Conservation (phyloP, 345 rosid genomes). For the Gossypium turneri region DNA sequence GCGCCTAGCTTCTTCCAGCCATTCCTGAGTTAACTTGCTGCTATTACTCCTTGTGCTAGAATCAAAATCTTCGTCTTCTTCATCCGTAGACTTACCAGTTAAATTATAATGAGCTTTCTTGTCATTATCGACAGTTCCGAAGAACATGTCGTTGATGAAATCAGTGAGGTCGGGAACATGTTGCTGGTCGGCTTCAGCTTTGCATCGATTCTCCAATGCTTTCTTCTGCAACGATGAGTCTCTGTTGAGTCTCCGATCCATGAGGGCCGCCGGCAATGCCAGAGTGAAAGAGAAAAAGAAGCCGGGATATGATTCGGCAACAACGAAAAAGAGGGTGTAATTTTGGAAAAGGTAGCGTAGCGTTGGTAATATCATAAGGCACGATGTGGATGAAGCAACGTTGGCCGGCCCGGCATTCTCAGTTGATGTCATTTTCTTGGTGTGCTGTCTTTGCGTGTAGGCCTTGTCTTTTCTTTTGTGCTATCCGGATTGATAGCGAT, state of each 20-base stretch:
- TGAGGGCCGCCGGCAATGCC: background rate
- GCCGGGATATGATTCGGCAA: background rate
- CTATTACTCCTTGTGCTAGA: slow-evolving; percentile 54
- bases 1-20: slow-evolving; percentile 58
- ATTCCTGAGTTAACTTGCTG: slow-evolving; percentile 49
- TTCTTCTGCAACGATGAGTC: slow-evolving; percentile 31
- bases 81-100: slow-evolving; percentile 24
- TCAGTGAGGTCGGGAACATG: slow-evolving; percentile 51
- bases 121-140: slow-evolving; percentile 33
- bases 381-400: slow-evolving; percentile 3
- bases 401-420: slow-evolving; percentile 15
- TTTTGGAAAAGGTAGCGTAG: background rate
- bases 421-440: background rate
- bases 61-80: slow-evolving; percentile 40
- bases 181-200: slow-evolving; percentile 18
- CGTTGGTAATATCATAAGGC: slow-evolving; percentile 13
- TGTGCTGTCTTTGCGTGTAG: background rate
- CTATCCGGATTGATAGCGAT: background rate
- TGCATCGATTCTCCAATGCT: slow-evolving; percentile 17
- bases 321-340: background rate
- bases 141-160: slow-evolving; percentile 70
- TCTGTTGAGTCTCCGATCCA: slow-evolving; percentile 29
- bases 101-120: slow-evolving; percentile 38
- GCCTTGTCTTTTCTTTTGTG: background rate
- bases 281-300: background rate